Evolutionary conservation across 306 rosid species (phyloP), one percentile per base, ranked within the genome.

Genomic region (Vicia faba): DNA sequence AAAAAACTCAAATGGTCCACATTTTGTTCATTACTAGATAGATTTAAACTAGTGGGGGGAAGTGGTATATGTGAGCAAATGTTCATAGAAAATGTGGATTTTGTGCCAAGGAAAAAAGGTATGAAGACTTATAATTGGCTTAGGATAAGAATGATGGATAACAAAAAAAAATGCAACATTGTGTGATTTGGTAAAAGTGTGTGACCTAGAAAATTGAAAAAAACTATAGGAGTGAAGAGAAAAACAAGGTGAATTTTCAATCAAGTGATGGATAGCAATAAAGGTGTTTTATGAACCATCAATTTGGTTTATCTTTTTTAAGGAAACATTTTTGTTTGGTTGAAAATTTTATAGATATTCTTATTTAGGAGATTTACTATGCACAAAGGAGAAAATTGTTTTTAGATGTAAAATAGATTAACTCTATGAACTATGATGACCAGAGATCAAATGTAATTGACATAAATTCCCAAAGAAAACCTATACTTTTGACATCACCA

Each of bases 281-380:
- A 68, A 75, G 75, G 83, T 62, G 9, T 56, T 67, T 61, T 26
- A 49, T 41, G 56, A 69, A 61, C 60, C 26, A 69, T 13, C 12
- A 71, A 70, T 77, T 80, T 73, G 68, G 77, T 59, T 67, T 16
- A 39, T 46, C 85, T 63, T 80, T 78, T 75, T 82, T 75, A 80
- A 66, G 87, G 40, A 78, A 70, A 54, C 5, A 5, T 36, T 6
- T 7, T 71, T 66, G 69, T 55, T 77, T 75, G 81, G 85, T 33
- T 78, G 63, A 78, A 54, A 84, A 69, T 16, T 43, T 58, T 55
- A 53, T 36, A 19, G 86, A 91, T 84, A 95, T 95, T 77, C 46
- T n/a, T 73, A 65, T 85, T 83, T 48, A 77, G 95, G 84, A 70
- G 72, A 16, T 39, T 70, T 50, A 71, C 62, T 54, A 7, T 19